Percentiles rank a stretch among this genome's conserved stretches.
Evolutionary conservation across 1,284 basidiomycete genomes (phyloP).

Genomic region (Malassezia equina): DNA sequence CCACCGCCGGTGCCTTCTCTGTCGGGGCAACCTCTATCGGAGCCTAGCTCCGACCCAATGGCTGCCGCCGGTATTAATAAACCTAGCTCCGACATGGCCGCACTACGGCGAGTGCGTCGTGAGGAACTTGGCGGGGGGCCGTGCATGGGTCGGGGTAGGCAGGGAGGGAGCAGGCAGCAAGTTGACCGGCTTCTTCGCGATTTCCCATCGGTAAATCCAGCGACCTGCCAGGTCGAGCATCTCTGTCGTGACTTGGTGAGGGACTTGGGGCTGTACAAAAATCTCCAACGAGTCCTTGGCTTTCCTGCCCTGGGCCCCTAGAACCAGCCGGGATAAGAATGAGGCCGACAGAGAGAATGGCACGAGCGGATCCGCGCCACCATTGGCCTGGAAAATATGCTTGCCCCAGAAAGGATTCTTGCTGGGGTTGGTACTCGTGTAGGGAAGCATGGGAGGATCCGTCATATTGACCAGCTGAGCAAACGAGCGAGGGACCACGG

Average conservation of each 20-base stretch:
- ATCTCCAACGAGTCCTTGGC: conserved; percentile 5
- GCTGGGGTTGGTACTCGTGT: conserved; percentile 10
- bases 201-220: conserved; percentile 13
- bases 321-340: conserved; percentile 28
- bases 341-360: conserved; percentile 29
- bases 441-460: conserved; percentile 17
- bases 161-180: background rate
- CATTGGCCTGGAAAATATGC: conserved; percentile 33
- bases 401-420: conserved; percentile 38
- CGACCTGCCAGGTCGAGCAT: conserved; percentile 10
- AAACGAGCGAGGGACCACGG: conserved; percentile 17
- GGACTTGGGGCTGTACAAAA: background rate
- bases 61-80: background rate
- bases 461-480: conserved; percentile 13
- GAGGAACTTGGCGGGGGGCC: background rate
- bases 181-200: background rate
- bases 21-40: background rate
- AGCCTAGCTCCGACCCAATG: background rate
- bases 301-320: conserved; percentile 8
- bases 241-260: conserved; percentile 1
- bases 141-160: background rate
- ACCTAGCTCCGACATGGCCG: too few relatives aligned
- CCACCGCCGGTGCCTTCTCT: too few relatives aligned
- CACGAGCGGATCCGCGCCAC: conserved; percentile 37
- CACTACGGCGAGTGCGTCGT: background rate